These are phyloP conservation scores for Beauveria sp. DNA, from an alignment of 2,329 filamentous ascomycete genomes.

Conservation along the genomic window DNA sequence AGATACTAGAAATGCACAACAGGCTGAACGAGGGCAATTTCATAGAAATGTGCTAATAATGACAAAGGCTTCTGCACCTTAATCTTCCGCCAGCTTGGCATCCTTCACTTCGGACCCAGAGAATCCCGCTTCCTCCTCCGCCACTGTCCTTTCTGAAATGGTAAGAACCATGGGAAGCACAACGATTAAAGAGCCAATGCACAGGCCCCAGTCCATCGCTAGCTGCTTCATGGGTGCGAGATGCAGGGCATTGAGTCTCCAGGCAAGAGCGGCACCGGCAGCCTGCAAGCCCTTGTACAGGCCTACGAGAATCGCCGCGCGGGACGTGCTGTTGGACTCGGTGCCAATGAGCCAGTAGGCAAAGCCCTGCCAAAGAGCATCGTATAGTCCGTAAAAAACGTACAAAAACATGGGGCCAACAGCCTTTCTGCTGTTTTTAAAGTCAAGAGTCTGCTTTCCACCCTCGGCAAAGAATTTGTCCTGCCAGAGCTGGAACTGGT, in stretches of 20 bases:
- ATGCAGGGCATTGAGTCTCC: conserved; percentile 32
- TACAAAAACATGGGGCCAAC: conserved; percentile 60
- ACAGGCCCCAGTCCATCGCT: conserved; percentile 38
- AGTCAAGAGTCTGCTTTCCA: conserved; percentile 39
- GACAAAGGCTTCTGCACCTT: not conserved
- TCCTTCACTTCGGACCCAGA: conserved; percentile 7
- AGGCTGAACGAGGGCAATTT: not conserved
- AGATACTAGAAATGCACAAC: not conserved
- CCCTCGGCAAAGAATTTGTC: conserved; percentile 31
- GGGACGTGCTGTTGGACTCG: conserved; percentile 32
- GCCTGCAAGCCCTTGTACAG: conserved; percentile 39
- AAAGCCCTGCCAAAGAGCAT: conserved; percentile 58
- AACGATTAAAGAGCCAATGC: conserved; percentile 34
- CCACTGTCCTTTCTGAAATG: conserved; percentile 23
- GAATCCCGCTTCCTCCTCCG: conserved; percentile 19
- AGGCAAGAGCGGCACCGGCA: conserved; percentile 37
- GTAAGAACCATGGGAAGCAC: conserved; percentile 35
- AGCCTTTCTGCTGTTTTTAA: conserved; percentile 38
- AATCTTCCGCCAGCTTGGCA: conserved; percentile 13
- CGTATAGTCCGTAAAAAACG: conserved; percentile 63
- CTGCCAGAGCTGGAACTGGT: conserved; percentile 55
- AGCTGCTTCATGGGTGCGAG: conserved; percentile 32
- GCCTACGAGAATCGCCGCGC: conserved; percentile 36
- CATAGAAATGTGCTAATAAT: conserved; percentile 1
- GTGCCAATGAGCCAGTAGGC: conserved; percentile 54